Base-by-base conservation (phyloP, 768 basidiomycete species). In the Kwoniella sp. region DNA sequence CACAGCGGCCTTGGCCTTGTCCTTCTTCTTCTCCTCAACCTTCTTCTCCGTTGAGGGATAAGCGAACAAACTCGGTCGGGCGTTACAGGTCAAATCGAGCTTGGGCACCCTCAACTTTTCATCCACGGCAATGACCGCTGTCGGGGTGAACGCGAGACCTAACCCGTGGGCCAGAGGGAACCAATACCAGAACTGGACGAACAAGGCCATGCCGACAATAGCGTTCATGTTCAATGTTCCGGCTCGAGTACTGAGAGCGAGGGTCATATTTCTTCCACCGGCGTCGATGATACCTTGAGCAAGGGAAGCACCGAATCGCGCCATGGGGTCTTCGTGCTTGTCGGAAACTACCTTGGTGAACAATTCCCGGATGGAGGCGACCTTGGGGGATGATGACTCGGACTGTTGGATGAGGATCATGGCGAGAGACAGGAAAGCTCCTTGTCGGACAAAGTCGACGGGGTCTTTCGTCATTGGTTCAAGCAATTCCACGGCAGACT, bases 171-270 rank as follows among this genome's bases (percentile, higher is more conserved):
- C 92, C 26, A 98, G 83, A 33, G 96, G 96, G 81, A 94, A 99
- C 96, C 96, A 99, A 79, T 98, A 98, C 96, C 96, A 99, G 82
- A 99, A 98, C 80, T 99, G 96, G 74, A 90, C 91, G 83, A 99
- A 99, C 77, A 99, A 81, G 19, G 90, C 88, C 90, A 98, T 93
- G n/a, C 96, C 96, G 33, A 98, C 92, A 67, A 98, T 91, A 1
- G 95, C 92, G 51, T 85, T 90, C 69, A 93, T 94, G 78, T 97
- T 95, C 68, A 86, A 86, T 69, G 89, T 93, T 9, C 96, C 96
- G 1, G 92, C 92, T 64, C 91, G 87, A 77, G 92, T 96, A 78
- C 93, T 90, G 60, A 98, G 82, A 74, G 87, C 92, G 77, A 99
- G 92, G 12, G 94, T 96, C 57, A 90, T 92, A 75, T 99, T 99